These are phyloP conservation scores for Cryphonectria japonica DNA, from an alignment of 2,329 filamentous ascomycete species.

Conservation along the genomic window DNA sequence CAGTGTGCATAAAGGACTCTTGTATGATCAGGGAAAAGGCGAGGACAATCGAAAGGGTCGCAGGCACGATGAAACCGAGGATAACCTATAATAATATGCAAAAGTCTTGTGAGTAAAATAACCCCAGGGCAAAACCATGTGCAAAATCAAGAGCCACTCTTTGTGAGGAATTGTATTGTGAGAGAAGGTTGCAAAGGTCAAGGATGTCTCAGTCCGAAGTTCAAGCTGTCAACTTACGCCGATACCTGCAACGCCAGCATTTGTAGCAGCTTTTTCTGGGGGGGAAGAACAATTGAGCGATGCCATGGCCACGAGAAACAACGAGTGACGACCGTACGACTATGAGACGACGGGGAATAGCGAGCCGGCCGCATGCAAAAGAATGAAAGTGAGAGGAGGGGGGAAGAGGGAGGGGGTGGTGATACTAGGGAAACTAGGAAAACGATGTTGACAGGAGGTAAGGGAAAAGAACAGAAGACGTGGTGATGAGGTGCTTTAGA, in stretches of 20 bases:
- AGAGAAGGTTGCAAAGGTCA: not conserved
- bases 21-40: slow-evolving; percentile 28
- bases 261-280: slow-evolving; percentile 16
- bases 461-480: not conserved
- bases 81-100: slow-evolving; percentile 17
- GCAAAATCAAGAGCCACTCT: not conserved
- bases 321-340: slow-evolving; percentile 5
- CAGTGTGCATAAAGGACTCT: slow-evolving; percentile 24
- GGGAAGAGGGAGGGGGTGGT: not conserved
- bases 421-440: not conserved
- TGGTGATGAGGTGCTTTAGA: not conserved
- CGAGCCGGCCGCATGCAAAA: slow-evolving; percentile 1
- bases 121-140: not conserved
- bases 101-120: not conserved
- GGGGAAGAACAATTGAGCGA: slow-evolving; percentile 11
- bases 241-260: slow-evolving; percentile 22
- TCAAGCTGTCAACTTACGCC: slow-evolving; percentile 18
- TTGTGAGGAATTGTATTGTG: not conserved
- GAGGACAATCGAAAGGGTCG: slow-evolving; percentile 20
- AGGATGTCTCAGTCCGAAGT: not conserved
- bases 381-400: not conserved
- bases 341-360: slow-evolving; percentile 1
- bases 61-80: slow-evolving; percentile 29
- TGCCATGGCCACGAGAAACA: not conserved
- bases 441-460: slow-evolving; percentile 3